Evolutionary conservation across 2,329 filamentous ascomycete species (phyloP), one percentile per base, ranked within the genome.

Genomic region (Epichloe typhina): DNA sequence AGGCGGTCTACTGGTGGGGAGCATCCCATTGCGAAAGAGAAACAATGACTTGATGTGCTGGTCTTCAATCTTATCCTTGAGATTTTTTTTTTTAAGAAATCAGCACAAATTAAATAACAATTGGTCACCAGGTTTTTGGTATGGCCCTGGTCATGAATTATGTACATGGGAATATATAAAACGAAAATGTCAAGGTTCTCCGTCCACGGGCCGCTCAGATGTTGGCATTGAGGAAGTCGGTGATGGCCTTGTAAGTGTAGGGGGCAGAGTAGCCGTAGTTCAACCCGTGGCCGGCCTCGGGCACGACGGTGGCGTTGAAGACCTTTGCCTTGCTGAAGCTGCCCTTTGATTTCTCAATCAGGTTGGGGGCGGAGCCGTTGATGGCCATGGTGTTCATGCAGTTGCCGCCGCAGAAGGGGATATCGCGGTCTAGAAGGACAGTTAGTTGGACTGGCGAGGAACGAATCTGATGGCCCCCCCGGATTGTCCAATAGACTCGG

Each of bases 381-480:
- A 69, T 61, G 40, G 62, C 56, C 13, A 64, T 67, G 0, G 72
- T 76, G 19, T 63, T 66, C 3, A 67, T 59, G 64, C 80, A 84
- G 62, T 83, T 74, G 26, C 79, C 77, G 3, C 80, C 81, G 53
- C 82, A 84, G 62, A 79, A 84, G 5, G 76, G 73, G 11, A 75
- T 52, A 46, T 81, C 74, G 12, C 62, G 61, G 19, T 71, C 71
- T 73, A 11, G n/a, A 23, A 15, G 31, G 31, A 31, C 9, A 5
- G 17, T 19, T 19, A 4, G 31, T 31, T 31, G 4, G 31, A 31
- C 31, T 31, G 31, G 31, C 1, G 21, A 23, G 26, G 23, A 26
- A 26, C 26, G 2, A 8, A 26, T 8, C 2, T 9, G 8, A 31
- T 31, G 1, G 17, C 17, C 8, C 8, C 31, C 3, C 8, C 31